Evolutionary conservation across 1,139 yeast genomes (phyloP), one percentile per base, ranked within the genome.

Genomic region (Scheffersomyces stambukii): DNA sequence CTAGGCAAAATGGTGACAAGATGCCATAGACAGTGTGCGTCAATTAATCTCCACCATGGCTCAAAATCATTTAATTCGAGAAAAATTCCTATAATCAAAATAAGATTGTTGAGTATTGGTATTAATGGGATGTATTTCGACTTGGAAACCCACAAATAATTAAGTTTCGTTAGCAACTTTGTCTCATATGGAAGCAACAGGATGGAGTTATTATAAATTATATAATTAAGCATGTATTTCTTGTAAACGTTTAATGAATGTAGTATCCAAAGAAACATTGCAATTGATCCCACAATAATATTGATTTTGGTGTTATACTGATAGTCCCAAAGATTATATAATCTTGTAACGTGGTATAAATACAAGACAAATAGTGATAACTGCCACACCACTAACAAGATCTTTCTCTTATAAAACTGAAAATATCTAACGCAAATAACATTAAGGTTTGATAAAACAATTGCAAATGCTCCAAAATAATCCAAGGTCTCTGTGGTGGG

Each of bases 11-110:
- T 58, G 3, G 73, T 67, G 22, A 61, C 48, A 16, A 65, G 46
- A 37, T 67, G 74, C 74, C 74, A 67, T 8, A 67, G 34, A 7
- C 66, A 44, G 45, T 67, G 74, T 8, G 68, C 67, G 40, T 67
- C 74, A 1, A 67, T 33, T 14, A 66, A 40, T 25, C 55, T 45
- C 12, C 23, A 35, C 31, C 52, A 31, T 1, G 73, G 73, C 10
- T 48, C 48, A 32, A 64, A 65, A 33, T 67, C 74, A 21, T 48
- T 43, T 11, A 64, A 33, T 34, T 67, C 74, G 25, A 67, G 54
- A n/a, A 48, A 34, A 45, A 65, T 55, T 1, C 70, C 64, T 5
- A 42, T 12, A 8, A 62, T 27, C 21, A 67, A 40, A 56, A 66
- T 57, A 2, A 52, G 3, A 35, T 64, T 65, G 19, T 66, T 50